Evolutionary conservation across 768 basidiomycete species (phyloP).

Genomic region (Psilocybe azurescens): DNA sequence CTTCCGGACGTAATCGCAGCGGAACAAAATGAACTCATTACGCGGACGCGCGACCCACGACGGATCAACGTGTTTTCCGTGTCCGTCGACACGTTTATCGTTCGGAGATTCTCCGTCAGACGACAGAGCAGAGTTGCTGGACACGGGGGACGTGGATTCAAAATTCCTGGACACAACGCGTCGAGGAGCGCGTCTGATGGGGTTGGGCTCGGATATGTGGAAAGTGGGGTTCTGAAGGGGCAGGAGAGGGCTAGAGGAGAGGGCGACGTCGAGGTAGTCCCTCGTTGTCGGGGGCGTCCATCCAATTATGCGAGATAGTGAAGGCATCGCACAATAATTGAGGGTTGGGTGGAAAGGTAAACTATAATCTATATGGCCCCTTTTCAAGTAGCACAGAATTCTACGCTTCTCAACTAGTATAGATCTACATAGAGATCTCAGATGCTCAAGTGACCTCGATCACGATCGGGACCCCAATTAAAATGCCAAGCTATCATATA

Average conservation of each 20-base stretch:
- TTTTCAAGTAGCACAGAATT: conserved; percentile 18
- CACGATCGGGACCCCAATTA: conserved; percentile 16
- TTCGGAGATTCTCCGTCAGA: conserved; percentile 23
- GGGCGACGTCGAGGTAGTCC: conserved; percentile 31
- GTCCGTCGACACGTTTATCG: conserved; percentile 11
- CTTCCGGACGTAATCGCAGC: conserved; percentile 62
- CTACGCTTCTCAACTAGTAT: conserved; percentile 16
- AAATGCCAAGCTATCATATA: conserved; percentile 18
- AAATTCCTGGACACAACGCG: conserved; percentile 17
- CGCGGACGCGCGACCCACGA: conserved; percentile 70
- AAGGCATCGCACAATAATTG: conserved; percentile 21
- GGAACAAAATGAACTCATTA: conserved; percentile 77
- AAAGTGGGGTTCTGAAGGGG: conserved; percentile 27
- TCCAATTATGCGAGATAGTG: conserved; percentile 32
- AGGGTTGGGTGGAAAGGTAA: conserved; percentile 8
- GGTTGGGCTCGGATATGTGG: conserved; percentile 29
- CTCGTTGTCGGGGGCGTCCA: conserved; percentile 36
- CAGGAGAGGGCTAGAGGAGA: conserved; percentile 18
- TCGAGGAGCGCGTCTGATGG: conserved; percentile 10
- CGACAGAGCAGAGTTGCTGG: conserved; percentile 30
- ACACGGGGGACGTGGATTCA: conserved; percentile 21
- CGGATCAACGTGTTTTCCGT: conserved; percentile 47
- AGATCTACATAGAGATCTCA: conserved; percentile 14
- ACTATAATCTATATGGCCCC: conserved; percentile 10
- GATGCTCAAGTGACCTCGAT: conserved; percentile 28